Evolutionary conservation across 192 early-diverging fungal species (phyloP).

Genomic region (Rhizophagus sp.): DNA sequence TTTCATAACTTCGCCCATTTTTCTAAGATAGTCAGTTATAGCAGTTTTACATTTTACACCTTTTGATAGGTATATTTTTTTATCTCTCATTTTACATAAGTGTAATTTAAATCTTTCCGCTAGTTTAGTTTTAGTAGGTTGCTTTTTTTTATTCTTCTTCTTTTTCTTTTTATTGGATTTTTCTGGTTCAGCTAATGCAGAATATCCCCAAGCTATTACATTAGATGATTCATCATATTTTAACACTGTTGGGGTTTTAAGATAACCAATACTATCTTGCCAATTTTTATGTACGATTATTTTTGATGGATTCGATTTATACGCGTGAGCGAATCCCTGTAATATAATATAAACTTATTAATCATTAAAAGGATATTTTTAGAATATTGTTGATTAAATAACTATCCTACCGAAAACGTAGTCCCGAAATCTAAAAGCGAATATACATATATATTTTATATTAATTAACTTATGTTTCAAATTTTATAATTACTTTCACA

Average conservation of each 20-base stretch:
- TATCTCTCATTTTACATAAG: not conserved
- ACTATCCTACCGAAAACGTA: not conserved
- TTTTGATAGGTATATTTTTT: not conserved
- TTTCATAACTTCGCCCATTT: not conserved
- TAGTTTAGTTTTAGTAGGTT: not conserved
- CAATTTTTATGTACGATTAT: not conserved
- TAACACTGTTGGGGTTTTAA: not conserved
- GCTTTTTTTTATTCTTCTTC: too few species aligned
- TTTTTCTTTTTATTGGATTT: too few species aligned
- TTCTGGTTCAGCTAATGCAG: not conserved
- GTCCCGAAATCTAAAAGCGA: not conserved
- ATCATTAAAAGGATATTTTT: not conserved
- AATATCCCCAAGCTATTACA: not conserved
- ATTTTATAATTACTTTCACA: too few species aligned
- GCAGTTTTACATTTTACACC: not conserved
- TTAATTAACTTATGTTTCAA: too few species aligned
- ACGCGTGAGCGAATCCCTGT: not conserved
- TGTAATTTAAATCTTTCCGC: not conserved
- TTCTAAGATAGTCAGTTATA: not conserved
- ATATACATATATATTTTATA: too few species aligned
- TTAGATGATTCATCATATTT: constrained; percentile 5
- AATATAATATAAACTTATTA: not conserved
- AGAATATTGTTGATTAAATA: too few species aligned
- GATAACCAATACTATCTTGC: not conserved
- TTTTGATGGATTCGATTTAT: not conserved